Conservation (phyloP, 2,329 filamentous ascomycete species). For the Stenocarpella maydis region DNA sequence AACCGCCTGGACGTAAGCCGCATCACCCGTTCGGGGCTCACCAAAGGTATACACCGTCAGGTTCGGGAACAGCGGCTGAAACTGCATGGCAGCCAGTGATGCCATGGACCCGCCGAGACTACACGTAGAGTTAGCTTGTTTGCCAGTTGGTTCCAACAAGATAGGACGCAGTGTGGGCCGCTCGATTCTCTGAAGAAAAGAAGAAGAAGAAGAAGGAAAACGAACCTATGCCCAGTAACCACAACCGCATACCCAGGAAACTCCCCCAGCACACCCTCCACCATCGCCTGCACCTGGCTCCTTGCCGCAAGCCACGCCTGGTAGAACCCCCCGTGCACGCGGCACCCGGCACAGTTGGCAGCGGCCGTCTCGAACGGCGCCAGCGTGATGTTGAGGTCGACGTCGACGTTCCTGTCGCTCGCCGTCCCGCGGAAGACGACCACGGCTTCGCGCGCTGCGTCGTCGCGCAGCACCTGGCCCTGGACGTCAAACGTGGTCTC, state of each 20-base stretch:
- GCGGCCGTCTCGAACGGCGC: slow-evolving; percentile 9
- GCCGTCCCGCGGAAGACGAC: slow-evolving; percentile 19
- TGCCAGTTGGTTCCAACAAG: too few species aligned
- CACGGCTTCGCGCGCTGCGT: slow-evolving; percentile 10
- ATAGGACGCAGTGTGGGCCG: too few species aligned
- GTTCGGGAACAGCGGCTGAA: slow-evolving; percentile 2
- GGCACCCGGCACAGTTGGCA: neutral
- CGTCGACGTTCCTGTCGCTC: slow-evolving; percentile 2
- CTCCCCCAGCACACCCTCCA: neutral
- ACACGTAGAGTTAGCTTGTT: too few species aligned
- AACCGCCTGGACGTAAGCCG: neutral
- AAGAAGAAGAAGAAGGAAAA: too few species aligned
- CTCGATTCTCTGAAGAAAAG: too few species aligned
- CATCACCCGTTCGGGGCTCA: slow-evolving; percentile 11
- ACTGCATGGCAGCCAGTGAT: slow-evolving; percentile 15
- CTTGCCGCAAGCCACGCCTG: slow-evolving; percentile 5
- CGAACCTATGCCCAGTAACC: slow-evolving; percentile 2
- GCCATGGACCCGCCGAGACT: slow-evolving; percentile 16
- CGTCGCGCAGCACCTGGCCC: slow-evolving; percentile 15
- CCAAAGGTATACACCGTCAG: slow-evolving; percentile 12
- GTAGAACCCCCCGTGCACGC: neutral
- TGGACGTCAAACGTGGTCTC: slow-evolving; percentile 17
- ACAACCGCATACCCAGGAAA: slow-evolving; percentile 13
- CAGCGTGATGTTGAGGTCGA: slow-evolving; percentile 10
- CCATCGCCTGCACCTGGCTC: neutral